Evolutionary conservation across 2,329 filamentous ascomycete species (phyloP), one percentile per base, ranked within the genome.

Genomic region (Penicillium sp.): DNA sequence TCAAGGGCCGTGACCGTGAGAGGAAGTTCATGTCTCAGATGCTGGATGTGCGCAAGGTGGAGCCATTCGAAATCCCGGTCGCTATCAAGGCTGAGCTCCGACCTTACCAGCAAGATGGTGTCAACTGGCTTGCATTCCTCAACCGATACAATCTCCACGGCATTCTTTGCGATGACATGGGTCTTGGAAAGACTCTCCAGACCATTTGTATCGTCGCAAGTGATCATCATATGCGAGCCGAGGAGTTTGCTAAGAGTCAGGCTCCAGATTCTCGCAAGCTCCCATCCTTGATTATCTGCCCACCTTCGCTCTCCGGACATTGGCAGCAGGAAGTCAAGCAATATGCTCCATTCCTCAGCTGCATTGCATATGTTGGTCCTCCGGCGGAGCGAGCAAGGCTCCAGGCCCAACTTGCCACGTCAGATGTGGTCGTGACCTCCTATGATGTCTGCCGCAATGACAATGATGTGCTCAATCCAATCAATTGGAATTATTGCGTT

Each of bases 141-240:
- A 98, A 98, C 69, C 91, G 91, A 50, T 98, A 97, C 67, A 92
- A 98, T 63, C 82, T 98, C 1, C 95, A 98, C 62, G 93, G 93
- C 42, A 96, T 98, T 70, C 88, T 98, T 52, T 98, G 93, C 67
- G 93, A 98, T 65, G 93, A 98, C 69, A 98, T 98, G 93, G 93
- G 93, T 64, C 86, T 98, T 25, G 93, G 93, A 43, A 98, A 98
- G 75, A 98, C 93, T 1, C 75, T 98, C 9, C 93, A 98, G 69
- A 98, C 95, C 0, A 82, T 98, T 20, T 98, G 93, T 70, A 98
- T 98, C 63, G 91, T 98, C 38, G 92, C 93, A 8, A 97, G 91
- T 72, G 93, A 98, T 67, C 93, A 98, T 66, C 92, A 98, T 68
- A 79, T 95, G 65, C 85, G 93, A 53, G 89, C 89, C 0, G 89